phyloP scores from a whole-genome alignment of 208 protist species.

The Trichomonas vaginalis region DNA sequence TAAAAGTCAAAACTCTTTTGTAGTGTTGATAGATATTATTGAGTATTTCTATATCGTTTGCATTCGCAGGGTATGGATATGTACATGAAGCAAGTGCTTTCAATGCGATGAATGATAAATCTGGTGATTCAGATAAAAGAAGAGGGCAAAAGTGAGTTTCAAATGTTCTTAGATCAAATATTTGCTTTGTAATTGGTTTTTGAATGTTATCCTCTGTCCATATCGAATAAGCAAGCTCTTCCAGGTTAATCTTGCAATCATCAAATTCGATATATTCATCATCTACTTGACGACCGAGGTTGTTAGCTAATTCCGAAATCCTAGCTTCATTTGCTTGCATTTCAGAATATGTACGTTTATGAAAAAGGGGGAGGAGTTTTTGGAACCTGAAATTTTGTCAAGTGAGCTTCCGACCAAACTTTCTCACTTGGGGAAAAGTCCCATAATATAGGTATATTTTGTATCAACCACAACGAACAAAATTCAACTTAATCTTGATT shows the following conservation, averaged over 20 bases:
- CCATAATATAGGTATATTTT: too few species aligned
- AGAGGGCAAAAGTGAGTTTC: not conserved
- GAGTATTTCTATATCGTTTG: not conserved
- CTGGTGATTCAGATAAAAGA: not conserved
- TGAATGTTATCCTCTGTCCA: not conserved
- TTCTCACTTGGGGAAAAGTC: too few species aligned
- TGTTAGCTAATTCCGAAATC: not conserved
- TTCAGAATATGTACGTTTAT: too few species aligned
- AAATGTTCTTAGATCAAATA: not conserved
- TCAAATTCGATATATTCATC: not conserved
- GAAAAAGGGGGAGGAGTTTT: too few species aligned
- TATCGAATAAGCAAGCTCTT: not conserved
- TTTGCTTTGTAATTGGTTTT: not conserved
- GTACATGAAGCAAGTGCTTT: not conserved
- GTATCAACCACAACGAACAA: too few species aligned
- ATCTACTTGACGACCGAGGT: not conserved
- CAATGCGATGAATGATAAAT: not conserved
- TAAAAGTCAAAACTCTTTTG: not conserved
- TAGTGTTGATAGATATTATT: not conserved
- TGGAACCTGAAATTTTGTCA: too few species aligned
- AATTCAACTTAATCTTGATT: too few species aligned
- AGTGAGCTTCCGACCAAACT: too few species aligned
- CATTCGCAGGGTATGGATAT: not conserved
- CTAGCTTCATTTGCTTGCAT: not conserved
- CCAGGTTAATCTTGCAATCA: not conserved